Evolutionary conservation across 2,329 filamentous ascomycete genomes (phyloP).

Genomic region (Pestalotiopsis sp.): DNA sequence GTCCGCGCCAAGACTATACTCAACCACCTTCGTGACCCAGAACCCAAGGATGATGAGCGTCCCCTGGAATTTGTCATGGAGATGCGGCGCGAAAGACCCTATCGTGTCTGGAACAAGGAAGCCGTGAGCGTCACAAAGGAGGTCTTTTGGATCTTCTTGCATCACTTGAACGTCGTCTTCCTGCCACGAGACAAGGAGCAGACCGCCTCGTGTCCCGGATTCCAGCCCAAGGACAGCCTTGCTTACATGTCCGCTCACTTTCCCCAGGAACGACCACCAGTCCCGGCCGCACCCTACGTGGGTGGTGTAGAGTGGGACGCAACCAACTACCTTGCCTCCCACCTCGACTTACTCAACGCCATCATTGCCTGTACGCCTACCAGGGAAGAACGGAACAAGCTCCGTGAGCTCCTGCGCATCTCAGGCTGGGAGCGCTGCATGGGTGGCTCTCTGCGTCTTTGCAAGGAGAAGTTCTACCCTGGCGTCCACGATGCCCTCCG

Average conservation of each 20-base stretch:
- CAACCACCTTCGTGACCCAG: conserved; percentile 77
- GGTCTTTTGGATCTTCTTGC: conserved; percentile 98
- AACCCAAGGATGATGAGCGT: conserved; percentile 73
- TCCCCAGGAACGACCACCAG: conserved; percentile 82
- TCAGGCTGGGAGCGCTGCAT: conserved; percentile 92
- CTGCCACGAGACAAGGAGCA: conserved; percentile 52
- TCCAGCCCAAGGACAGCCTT: conserved; percentile 41
- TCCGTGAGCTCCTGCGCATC: conserved; percentile 77
- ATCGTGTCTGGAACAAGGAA: conserved; percentile 93
- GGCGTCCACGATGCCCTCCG: conserved; percentile 86
- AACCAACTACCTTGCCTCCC: conserved; percentile 91
- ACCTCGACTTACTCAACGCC: conserved; percentile 91
- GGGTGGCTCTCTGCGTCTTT: conserved; percentile 81
- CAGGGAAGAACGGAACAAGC: conserved; percentile 68
- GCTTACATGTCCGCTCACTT: conserved; percentile 75
- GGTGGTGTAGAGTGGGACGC: conserved; percentile 99
- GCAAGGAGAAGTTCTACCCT: conserved; percentile 97
- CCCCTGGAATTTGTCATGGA: conserved; percentile 86
- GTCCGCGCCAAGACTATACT: conserved; percentile 75
- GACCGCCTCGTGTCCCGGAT: conserved; percentile 30
- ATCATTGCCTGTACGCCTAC: conserved; percentile 81
- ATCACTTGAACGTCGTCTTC: conserved; percentile 87
- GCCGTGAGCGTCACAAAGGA: conserved; percentile 92
- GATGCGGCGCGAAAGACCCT: conserved; percentile 86
- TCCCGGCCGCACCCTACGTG: conserved; percentile 93